phyloP scores from a whole-genome alignment of 1,139 yeast species.

The Pichia sp. region DNA sequence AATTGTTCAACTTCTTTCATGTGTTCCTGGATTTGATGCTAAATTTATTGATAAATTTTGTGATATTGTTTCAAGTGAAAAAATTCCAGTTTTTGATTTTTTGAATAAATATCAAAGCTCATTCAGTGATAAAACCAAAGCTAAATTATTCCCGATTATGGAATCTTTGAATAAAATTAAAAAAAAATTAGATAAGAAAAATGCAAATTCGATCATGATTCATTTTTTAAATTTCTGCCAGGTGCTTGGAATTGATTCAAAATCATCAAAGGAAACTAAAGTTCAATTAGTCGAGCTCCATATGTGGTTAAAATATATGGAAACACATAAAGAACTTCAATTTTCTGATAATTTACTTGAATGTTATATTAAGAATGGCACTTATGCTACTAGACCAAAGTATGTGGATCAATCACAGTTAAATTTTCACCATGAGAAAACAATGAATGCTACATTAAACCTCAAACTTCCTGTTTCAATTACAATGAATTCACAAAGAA shows the following conservation, averaged over 20 bases:
- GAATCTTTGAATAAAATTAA: slow-evolving; percentile 2
- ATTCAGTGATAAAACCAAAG: slow-evolving; percentile 5
- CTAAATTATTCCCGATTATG: slow-evolving; percentile 3
- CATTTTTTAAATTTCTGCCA: slow-evolving; percentile 9
- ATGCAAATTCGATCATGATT: slow-evolving; percentile 11
- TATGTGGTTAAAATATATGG: slow-evolving; percentile 1
- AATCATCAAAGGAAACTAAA: slow-evolving; percentile 1
- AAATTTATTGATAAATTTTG: slow-evolving; percentile 3
- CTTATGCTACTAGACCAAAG: too few species aligned
- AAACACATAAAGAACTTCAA: neutral
- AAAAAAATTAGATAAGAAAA: slow-evolving; percentile 1
- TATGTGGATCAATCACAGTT: neutral
- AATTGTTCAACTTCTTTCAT: slow-evolving; percentile 6
- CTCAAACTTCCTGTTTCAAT: slow-evolving; percentile 8
- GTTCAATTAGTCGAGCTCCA: slow-evolving; percentile 7
- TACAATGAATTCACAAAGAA: slow-evolving; percentile 2
- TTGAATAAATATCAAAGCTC: slow-evolving; percentile 9
- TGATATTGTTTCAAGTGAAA: slow-evolving; percentile 4
- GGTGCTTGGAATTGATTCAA: slow-evolving; percentile 1
- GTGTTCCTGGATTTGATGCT: slow-evolving; percentile 8
- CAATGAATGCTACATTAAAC: slow-evolving; percentile 1
- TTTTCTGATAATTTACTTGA: slow-evolving; percentile 6
- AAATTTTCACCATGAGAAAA: neutral
- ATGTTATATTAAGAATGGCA: slow-evolving; percentile 5
- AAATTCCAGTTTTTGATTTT: slow-evolving; percentile 2